Percentiles rank a stretch among this genome's conserved stretches.
Conservation (phyloP, 768 basidiomycete species). For the Boletales sp. region DNA sequence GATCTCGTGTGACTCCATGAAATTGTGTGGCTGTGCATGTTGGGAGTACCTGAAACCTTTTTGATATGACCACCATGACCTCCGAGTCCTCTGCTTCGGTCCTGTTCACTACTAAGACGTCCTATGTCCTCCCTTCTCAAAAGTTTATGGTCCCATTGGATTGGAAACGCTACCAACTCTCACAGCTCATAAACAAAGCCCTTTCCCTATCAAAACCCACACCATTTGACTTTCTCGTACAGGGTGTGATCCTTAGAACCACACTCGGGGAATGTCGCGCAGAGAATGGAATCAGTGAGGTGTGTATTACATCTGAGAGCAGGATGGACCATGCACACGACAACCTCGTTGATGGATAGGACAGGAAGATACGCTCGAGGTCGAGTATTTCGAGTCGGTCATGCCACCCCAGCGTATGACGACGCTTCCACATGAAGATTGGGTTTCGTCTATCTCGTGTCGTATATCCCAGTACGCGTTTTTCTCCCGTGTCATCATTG, state of each 20-base stretch:
- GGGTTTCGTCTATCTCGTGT: conserved; percentile 83
- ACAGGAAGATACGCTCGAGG: conserved; percentile 86
- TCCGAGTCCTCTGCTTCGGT: conserved; percentile 13
- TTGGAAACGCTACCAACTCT: conserved; percentile 96
- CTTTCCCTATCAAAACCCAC: conserved; percentile 67
- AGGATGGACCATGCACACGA: background rate
- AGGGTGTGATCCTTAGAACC: conserved; percentile 73
- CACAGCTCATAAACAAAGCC: conserved; percentile 95
- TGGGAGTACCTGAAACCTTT: too few species aligned
- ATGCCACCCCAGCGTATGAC: conserved; percentile 83
- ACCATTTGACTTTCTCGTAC: conserved; percentile 91
- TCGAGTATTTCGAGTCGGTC: conserved; percentile 89
- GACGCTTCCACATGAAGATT: conserved; percentile 83
- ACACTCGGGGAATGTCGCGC: conserved; percentile 73
- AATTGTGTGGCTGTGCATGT: too few species aligned
- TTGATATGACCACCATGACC: background rate
- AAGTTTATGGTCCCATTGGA: conserved; percentile 89
- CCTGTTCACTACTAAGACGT: conserved; percentile 17
- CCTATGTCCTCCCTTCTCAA: conserved; percentile 43
- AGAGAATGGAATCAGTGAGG: conserved; percentile 69
- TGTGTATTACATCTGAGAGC: conserved; percentile 18
- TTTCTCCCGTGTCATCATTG: background rate
- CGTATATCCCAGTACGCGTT: conserved; percentile 33
- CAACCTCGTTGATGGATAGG: conserved; percentile 9
- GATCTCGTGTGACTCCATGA: too few species aligned